Base-by-base conservation (phyloP, 352 stramenopile species). In the Phytopythium boreale region DNA sequence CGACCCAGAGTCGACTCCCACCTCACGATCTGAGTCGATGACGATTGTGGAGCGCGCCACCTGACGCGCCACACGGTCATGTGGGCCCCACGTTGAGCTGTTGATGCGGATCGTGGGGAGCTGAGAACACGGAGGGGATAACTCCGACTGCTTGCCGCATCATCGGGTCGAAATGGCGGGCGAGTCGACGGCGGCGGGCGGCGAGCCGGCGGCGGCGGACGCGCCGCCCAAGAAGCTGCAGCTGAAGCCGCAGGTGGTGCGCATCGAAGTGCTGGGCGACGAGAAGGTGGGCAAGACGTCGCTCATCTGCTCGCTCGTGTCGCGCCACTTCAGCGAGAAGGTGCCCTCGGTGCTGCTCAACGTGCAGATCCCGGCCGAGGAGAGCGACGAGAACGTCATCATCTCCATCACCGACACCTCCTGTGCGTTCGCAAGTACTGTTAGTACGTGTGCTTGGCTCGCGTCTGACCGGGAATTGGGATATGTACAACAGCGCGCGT, bases 251-350 rank as follows among this genome's bases (percentile, higher is more conserved):
- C 87, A 93, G 71, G 74, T 92, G 59, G 87, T 95, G 61, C 87
- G 85, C 64, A 93, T 97, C 64, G 88, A 96, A 61, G 87, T 97
- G 50, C 64, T 96, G 57, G 89, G 89, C 67, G 89, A 97, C 70
- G 88, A 95, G 71, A 95, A 92, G 75, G 86, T 95, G 63, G 89
- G 89, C 69, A 97, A 97, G 76, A 96, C 88, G 63, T 96, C 89
- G 75, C 87, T 97, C 68, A 95, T 97, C 71, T 96, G 87, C 72
- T 88, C 89, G 69, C 77, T 96, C 46, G 87, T 96, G 68, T 96
- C 87, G 61, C 79, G 84, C 64, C 88, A 93, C 68, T 96, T 93
- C 63, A 94, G 82, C 68, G 86, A 96, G 71, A 89, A 90, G 66
- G 88, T 96, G 65, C 88, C 88, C 19, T 82, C 76, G 39, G 86